Base-by-base conservation (phyloP, 2,329 filamentous ascomycete species). In the Sarocladium brachiariae region DNA sequence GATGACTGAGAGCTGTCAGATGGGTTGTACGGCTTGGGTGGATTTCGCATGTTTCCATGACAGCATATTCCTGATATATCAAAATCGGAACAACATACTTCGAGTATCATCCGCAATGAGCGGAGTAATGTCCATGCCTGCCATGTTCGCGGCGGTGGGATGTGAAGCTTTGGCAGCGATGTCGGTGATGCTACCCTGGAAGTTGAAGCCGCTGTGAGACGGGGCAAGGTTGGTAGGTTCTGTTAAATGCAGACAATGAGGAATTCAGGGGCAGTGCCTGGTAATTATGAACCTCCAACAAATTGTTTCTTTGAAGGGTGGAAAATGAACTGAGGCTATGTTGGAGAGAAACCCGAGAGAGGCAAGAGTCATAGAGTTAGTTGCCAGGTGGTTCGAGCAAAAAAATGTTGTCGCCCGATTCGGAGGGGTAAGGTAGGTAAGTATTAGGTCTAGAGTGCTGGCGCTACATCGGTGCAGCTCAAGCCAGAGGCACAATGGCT, bases 1-100 rank as follows among this genome's bases (percentile, higher is more conserved):
- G 65, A 95, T 76, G 70, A 96, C 92, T 96, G 61, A 23, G 18
- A 10, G 9, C 3, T 48, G 46, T 49, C 33, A 49, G 46, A 27
- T 4, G n/a, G 18, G 8, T n/a, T 48, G 27, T 23, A 16, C 13
- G 21, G 11, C 13, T 39, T 46, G 50, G 27, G 43, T 13, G 24
- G 1, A 8, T n/a, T 10, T 16, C 21, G 24, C 11, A 21, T 25
- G 23, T n/a, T n/a, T n/a, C 21, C 23, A 27, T 14, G 21, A 21
- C 13, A 18, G 53, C n/a, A 16, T 18, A 37, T 16, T n/a, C 7
- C 16, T 8, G 23, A 23, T 13, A 14, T 19, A 16, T 57, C n/a
- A n/a, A n/a, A n/a, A n/a, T 65, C 52, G 63, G 58, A 23, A 10
- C 14, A 46, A 64, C 65, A 21, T 62, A 69, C 66, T 62, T 68